Evolutionary conservation across 345 rosid genomes (phyloP).

Genomic region (Populus tremula): DNA sequence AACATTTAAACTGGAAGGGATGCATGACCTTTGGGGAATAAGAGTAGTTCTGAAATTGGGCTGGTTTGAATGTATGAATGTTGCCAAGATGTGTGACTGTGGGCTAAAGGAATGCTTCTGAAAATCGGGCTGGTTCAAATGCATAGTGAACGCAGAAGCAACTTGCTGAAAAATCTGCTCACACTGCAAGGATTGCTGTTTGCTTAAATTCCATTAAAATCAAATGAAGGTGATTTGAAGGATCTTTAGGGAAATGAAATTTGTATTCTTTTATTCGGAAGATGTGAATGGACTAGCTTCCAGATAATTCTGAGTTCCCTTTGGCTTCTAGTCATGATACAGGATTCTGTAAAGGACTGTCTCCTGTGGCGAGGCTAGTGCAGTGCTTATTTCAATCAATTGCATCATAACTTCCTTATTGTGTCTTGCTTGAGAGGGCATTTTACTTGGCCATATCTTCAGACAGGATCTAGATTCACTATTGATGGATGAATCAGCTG

Average conservation of each 20-base stretch:
- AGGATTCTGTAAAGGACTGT: background rate
- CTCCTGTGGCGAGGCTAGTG: background rate
- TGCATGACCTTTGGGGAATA: background rate
- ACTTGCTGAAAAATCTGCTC: background rate
- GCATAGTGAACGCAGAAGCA: background rate
- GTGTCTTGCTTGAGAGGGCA: background rate
- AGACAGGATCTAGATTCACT: background rate
- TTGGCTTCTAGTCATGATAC: background rate
- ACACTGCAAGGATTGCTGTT: background rate
- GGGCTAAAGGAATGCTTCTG: background rate
- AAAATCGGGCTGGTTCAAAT: background rate
- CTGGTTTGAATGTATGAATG: background rate
- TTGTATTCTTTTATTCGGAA: background rate
- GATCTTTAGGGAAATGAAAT: background rate
- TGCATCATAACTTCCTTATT: background rate
- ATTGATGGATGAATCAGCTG: background rate
- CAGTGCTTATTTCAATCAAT: background rate
- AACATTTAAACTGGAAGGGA: background rate
- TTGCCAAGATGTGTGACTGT: background rate
- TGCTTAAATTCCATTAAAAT: background rate
- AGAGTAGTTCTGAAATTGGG: background rate
- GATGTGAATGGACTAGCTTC: background rate
- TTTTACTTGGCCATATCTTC: background rate
- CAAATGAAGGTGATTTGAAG: background rate
- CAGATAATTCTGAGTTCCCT: background rate